phyloP scores from a whole-genome alignment of 2,329 filamentous ascomycete species.

The Xylaria sp. region DNA sequence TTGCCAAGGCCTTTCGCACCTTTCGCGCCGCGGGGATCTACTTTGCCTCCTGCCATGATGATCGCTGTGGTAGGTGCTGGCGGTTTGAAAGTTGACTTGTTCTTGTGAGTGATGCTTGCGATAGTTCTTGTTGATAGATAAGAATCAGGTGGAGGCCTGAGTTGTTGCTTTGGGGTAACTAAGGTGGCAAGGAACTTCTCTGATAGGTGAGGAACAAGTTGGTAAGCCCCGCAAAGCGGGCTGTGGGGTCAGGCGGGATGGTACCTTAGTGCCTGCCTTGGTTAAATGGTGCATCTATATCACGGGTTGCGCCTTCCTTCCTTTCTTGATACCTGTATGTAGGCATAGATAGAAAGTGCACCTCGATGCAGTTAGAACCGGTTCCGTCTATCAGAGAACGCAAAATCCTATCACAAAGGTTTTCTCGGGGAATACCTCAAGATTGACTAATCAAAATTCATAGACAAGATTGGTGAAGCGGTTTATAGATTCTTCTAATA shows the following conservation, averaged over 20 bases:
- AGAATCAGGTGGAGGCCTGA: conserved; percentile 9
- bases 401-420: background rate
- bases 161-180: background rate
- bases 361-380: too few relatives aligned
- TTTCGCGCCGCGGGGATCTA: conserved; percentile 37
- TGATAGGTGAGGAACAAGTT: background rate
- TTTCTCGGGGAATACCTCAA: background rate
- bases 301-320: background rate
- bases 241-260: conserved; percentile 3
- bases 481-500: background rate
- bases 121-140: background rate
- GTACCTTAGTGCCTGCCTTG: background rate
- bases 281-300: background rate
- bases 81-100: background rate
- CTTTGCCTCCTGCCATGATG: conserved; percentile 25
- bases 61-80: background rate
- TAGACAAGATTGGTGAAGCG: background rate
- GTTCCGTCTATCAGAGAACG: too few relatives aligned
- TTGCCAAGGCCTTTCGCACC: conserved; percentile 44
- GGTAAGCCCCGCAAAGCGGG: conserved; percentile 1
- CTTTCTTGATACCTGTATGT: background rate
- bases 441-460: background rate
- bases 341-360: too few relatives aligned
- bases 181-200: conserved; percentile 5
- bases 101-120: background rate